Evolutionary conservation across 352 stramenopile species (phyloP).

Genomic region (Globisporangium apiculatum): DNA sequence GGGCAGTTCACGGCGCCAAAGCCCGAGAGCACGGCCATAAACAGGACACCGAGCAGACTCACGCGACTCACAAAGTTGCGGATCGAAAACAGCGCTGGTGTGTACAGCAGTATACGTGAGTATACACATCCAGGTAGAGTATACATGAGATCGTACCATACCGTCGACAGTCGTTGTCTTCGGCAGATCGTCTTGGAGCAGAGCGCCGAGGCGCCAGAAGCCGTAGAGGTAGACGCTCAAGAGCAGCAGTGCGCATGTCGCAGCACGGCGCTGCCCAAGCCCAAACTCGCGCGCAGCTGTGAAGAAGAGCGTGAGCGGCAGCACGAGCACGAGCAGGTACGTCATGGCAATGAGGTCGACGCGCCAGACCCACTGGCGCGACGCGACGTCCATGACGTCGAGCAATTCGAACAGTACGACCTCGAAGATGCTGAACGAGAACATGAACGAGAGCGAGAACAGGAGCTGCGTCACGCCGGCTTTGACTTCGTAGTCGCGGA

Average conservation of each 20-base stretch:
- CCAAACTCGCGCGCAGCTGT: slow-evolving; percentile 62
- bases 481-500: slow-evolving; percentile 79
- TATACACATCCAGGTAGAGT: neutral
- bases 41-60: slow-evolving; percentile 70
- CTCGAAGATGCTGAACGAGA: slow-evolving; percentile 76
- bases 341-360: slow-evolving; percentile 73
- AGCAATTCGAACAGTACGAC: slow-evolving; percentile 80
- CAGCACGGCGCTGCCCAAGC: slow-evolving; percentile 18
- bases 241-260: slow-evolving; percentile 14
- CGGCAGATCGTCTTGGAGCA: slow-evolving; percentile 38
- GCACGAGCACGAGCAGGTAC: slow-evolving; percentile 66
- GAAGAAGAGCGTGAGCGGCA: slow-evolving; percentile 73
- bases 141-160: too few species aligned
- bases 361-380: slow-evolving; percentile 72
- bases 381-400: slow-evolving; percentile 48
- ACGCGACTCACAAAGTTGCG: slow-evolving; percentile 77
- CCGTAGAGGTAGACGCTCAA: slow-evolving; percentile 58
- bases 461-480: slow-evolving; percentile 44
- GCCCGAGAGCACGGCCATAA: slow-evolving; percentile 76
- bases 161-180: slow-evolving; percentile 40
- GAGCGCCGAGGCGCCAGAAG: slow-evolving; percentile 63
- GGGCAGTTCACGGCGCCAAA: slow-evolving; percentile 82
- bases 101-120: too few species aligned
- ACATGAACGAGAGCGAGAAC: slow-evolving; percentile 68
- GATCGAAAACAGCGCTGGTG: slow-evolving; percentile 57